These are phyloP conservation scores for Delitschia confertaspora DNA, from an alignment of 495 filamentous ascomycete species.

Conservation along the genomic window DNA sequence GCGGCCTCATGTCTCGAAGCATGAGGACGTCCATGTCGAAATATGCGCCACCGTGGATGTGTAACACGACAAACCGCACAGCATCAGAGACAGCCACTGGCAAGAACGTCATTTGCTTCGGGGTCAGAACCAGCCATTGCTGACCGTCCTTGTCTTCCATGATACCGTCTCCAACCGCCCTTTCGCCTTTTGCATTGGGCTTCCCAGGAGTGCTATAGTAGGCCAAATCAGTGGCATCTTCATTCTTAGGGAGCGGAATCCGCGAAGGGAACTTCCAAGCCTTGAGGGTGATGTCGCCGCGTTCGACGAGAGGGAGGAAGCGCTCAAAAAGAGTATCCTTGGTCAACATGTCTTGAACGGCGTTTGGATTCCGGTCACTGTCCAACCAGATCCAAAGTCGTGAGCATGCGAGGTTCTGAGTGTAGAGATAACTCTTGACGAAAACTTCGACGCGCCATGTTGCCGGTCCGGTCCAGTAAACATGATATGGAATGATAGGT, in stretches of 20 bases:
- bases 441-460: conserved; percentile 52
- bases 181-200: conserved; percentile 37
- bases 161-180: conserved; percentile 42
- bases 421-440: conserved; percentile 50
- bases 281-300: conserved; percentile 45
- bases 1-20: conserved; percentile 47
- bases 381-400: conserved; percentile 49
- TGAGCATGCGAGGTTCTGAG: conserved; percentile 48
- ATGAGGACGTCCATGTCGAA: conserved; percentile 53
- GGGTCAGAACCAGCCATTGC: conserved; percentile 44
- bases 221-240: conserved; percentile 36
- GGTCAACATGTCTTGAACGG: conserved; percentile 42
- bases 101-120: conserved; percentile 45
- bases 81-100: conserved; percentile 33
- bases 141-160: conserved; percentile 40
- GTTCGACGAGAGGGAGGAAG: conserved; percentile 46
- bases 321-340: conserved; percentile 43
- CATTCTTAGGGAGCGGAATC: conserved; percentile 42
- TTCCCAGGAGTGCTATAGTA: conserved; percentile 38
- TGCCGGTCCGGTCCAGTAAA: conserved; percentile 51
- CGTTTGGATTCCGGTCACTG: conserved; percentile 40
- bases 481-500: conserved; percentile 48
- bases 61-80: conserved; percentile 48
- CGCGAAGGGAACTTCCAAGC: conserved; percentile 46
- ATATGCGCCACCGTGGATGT: conserved; percentile 48